Conservation (phyloP, 495 filamentous ascomycete species). For the Evansstolkia leycettana region DNA sequence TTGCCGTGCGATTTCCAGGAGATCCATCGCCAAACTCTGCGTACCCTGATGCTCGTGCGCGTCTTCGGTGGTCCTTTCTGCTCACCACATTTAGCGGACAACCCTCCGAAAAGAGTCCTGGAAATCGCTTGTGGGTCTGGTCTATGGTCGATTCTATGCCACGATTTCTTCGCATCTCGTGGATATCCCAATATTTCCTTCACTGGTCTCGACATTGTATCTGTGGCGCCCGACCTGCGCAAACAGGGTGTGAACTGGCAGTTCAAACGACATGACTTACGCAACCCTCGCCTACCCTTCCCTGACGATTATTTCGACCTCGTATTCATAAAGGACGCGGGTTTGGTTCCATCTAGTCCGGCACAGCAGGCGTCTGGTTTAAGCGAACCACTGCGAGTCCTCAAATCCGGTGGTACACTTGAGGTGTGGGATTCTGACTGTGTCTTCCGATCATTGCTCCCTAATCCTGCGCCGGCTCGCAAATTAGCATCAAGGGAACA, state of each 20-base stretch:
- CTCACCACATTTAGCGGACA: slow-evolving; percentile 48
- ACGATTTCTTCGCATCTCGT: slow-evolving; percentile 54
- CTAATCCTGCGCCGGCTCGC: slow-evolving; percentile 54
- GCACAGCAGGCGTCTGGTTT: slow-evolving; percentile 52
- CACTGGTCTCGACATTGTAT: slow-evolving; percentile 73
- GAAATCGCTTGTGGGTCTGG: slow-evolving; percentile 84
- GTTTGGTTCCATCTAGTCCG: slow-evolving; percentile 49
- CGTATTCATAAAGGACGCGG: slow-evolving; percentile 80
- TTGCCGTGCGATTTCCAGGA: slow-evolving; percentile 82
- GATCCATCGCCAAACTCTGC: slow-evolving; percentile 74
- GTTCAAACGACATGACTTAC: slow-evolving; percentile 79
- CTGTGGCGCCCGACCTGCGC: slow-evolving; percentile 57
- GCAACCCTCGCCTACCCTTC: slow-evolving; percentile 65
- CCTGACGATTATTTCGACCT: slow-evolving; percentile 77
- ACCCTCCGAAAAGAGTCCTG: slow-evolving; percentile 63
- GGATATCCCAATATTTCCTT: slow-evolving; percentile 56
- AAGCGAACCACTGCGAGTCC: slow-evolving; percentile 63
- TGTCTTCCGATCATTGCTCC: slow-evolving; percentile 60
- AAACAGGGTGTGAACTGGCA: slow-evolving; percentile 74
- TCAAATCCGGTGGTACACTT: slow-evolving; percentile 66
- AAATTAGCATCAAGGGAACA: slow-evolving; percentile 44
- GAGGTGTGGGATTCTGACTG: slow-evolving; percentile 85
- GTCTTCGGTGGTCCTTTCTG: slow-evolving; percentile 73
- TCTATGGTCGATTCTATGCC: slow-evolving; percentile 80
- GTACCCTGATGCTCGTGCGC: slow-evolving; percentile 68